phyloP scores from a whole-genome alignment of 108 stramenopile species.

The Skeletonema potamos region DNA sequence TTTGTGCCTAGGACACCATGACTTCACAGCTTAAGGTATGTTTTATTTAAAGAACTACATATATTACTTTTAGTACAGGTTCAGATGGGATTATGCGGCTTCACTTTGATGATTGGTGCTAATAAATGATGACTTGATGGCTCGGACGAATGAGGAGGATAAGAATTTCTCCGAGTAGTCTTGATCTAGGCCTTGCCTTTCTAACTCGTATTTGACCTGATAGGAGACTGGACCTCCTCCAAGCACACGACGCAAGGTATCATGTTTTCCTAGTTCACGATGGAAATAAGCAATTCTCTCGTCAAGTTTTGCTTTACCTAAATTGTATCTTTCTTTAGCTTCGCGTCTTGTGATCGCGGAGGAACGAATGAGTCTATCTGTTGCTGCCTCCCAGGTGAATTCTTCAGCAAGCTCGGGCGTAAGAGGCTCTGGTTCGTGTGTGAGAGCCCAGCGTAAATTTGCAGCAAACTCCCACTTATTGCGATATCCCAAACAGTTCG shows the following conservation, averaged over 20 bases:
- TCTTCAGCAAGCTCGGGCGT: constrained; percentile 54
- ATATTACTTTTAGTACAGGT: neutral
- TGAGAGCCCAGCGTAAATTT: constrained; percentile 73
- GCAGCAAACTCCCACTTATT: constrained; percentile 78
- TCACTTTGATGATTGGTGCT: neutral
- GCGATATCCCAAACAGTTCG: constrained; percentile 75
- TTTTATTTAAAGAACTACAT: neutral
- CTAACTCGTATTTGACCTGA: constrained; percentile 65
- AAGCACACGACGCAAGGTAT: constrained; percentile 62
- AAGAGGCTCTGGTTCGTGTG: constrained; percentile 75
- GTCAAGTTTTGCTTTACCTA: constrained; percentile 63
- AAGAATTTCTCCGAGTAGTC: constrained; percentile 54
- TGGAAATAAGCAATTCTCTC: constrained; percentile 80
- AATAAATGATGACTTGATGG: constrained; percentile 49
- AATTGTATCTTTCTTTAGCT: constrained; percentile 51
- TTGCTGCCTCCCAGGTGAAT: constrained; percentile 87
- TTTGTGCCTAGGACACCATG: constrained; percentile 91
- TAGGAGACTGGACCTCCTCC: constrained; percentile 70
- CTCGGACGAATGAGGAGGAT: constrained; percentile 54
- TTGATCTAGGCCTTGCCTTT: constrained; percentile 26
- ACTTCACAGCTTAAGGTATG: constrained; percentile 46
- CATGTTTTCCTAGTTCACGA: constrained; percentile 76
- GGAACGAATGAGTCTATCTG: constrained; percentile 68
- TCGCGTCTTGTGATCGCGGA: constrained; percentile 67
- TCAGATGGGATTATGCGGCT: neutral